Evolutionary conservation across 768 basidiomycete species (phyloP).

Genomic region (Rhodosporidiobolus sp.): DNA sequence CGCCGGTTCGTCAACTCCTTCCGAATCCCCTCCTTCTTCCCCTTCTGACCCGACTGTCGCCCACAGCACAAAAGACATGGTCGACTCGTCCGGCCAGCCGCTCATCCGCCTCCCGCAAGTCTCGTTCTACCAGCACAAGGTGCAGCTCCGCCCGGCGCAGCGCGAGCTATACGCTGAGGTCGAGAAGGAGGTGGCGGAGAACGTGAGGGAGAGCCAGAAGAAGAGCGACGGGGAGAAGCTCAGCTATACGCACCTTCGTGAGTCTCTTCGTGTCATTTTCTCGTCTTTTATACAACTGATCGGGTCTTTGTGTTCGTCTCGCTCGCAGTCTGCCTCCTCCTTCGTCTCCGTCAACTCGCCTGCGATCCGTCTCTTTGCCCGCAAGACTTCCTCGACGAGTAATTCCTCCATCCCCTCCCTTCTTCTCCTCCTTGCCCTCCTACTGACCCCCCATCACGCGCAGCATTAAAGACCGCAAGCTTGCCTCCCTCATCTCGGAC

Average conservation of each 20-base stretch:
- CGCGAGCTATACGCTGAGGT: slow-evolving; percentile 58
- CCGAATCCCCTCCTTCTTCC: neutral
- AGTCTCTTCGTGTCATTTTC: neutral
- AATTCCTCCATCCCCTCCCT: neutral
- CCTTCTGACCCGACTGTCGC: slow-evolving; percentile 44
- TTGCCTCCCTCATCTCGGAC: neutral
- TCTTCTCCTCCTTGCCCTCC: neutral
- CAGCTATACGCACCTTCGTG: slow-evolving; percentile 19
- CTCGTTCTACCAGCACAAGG: slow-evolving; percentile 70
- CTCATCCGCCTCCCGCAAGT: slow-evolving; percentile 77
- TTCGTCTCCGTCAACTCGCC: slow-evolving; percentile 78
- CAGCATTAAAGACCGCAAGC: slow-evolving; percentile 30
- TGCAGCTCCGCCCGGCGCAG: slow-evolving; percentile 53
- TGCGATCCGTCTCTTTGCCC: slow-evolving; percentile 77
- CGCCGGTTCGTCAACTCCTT: slow-evolving; percentile 57
- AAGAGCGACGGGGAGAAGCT: slow-evolving; percentile 39
- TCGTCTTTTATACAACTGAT: slow-evolving; percentile 34
- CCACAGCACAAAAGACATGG: slow-evolving; percentile 61
- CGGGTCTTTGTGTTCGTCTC: slow-evolving; percentile 58
- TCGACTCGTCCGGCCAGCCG: slow-evolving; percentile 68
- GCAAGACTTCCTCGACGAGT: slow-evolving; percentile 60
- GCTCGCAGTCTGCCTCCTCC: slow-evolving; percentile 66
- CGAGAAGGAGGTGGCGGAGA: slow-evolving; percentile 25
- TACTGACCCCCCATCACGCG: neutral
- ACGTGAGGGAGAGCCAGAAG: slow-evolving; percentile 17